These are phyloP conservation scores for Grosmannia serpens DNA, from an alignment of 2,329 filamentous ascomycete genomes.

Conservation along the genomic window DNA sequence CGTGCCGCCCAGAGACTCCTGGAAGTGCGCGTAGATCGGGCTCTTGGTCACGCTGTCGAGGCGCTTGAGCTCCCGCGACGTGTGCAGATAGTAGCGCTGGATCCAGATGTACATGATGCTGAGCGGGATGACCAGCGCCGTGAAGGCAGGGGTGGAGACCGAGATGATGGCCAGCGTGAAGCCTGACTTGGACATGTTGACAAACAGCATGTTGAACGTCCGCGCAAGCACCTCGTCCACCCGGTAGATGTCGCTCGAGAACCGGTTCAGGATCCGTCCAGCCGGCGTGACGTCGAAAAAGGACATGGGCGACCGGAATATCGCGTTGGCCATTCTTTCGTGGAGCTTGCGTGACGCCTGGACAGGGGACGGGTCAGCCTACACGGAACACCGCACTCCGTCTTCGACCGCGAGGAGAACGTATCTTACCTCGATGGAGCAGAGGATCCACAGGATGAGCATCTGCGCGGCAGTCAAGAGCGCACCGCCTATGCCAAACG, in stretches of 20 bases:
- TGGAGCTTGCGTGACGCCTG: constrained; percentile 90
- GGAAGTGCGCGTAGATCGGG: constrained; percentile 96
- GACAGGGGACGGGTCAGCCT: neutral
- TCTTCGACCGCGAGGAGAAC: too few relatives aligned
- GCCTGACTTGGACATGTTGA: constrained; percentile 59
- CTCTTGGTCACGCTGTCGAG: constrained; percentile 91
- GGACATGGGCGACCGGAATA: constrained; percentile 95
- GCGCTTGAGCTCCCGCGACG: constrained; percentile 90
- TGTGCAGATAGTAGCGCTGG: constrained; percentile 92
- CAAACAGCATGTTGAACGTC: constrained; percentile 94
- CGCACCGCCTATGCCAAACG: constrained; percentile 79
- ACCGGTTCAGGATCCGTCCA: constrained; percentile 91
- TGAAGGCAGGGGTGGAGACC: constrained; percentile 66
- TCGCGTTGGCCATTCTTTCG: constrained; percentile 92
- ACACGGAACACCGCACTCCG: too few relatives aligned
- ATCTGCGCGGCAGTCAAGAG: constrained; percentile 82
- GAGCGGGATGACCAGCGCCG: constrained; percentile 71
- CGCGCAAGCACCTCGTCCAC: constrained; percentile 91
- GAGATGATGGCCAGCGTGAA: constrained; percentile 87
- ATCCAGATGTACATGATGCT: constrained; percentile 78
- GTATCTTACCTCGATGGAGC: constrained; percentile 74
- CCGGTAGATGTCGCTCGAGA: constrained; percentile 73
- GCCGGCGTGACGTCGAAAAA: constrained; percentile 97
- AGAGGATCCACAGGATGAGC: constrained; percentile 96
- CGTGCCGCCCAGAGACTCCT: constrained; percentile 88